Conservation (phyloP, 1,139 yeast species). For the Kodamaea plutei region DNA sequence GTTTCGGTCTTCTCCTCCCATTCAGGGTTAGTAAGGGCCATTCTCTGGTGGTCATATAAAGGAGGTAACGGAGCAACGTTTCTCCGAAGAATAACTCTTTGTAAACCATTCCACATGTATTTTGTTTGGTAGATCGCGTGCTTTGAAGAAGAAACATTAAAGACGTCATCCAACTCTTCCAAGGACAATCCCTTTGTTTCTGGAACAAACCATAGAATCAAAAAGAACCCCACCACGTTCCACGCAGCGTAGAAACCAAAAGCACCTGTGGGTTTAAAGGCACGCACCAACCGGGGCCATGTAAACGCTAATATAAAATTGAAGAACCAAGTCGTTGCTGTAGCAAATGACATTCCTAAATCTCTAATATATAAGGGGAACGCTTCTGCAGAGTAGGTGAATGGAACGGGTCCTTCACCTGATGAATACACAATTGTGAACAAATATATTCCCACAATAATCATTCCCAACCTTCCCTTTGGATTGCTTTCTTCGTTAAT, state of each 20-base stretch:
- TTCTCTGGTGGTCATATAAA: constrained; percentile 50
- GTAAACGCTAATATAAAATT: constrained; percentile 76
- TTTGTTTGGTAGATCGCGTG: constrained; percentile 56
- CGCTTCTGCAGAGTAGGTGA: constrained; percentile 84
- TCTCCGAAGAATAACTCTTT: constrained; percentile 39
- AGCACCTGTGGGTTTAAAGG: constrained; percentile 77
- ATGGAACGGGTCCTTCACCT: constrained; percentile 90
- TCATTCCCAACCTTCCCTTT: constrained; percentile 59
- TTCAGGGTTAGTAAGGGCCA: constrained; percentile 56
- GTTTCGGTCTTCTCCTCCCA: constrained; percentile 60
- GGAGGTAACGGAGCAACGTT: constrained; percentile 49
- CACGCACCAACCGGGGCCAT: constrained; percentile 69
- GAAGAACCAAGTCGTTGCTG: constrained; percentile 84
- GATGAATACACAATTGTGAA: constrained; percentile 74
- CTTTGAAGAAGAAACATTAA: constrained; percentile 49
- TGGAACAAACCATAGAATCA: constrained; percentile 63
- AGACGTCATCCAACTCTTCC: constrained; percentile 71
- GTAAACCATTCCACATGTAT: constrained; percentile 40
- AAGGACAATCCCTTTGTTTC: constrained; percentile 68
- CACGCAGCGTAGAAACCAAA: constrained; percentile 88
- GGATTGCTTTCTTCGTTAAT: constrained; percentile 39
- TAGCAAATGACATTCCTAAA: constrained; percentile 80
- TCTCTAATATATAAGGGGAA: constrained; percentile 84
- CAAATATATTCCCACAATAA: constrained; percentile 68
- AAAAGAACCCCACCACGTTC: constrained; percentile 71